Conservation (phyloP, 257 asterid species). For the Solanum tarijense region DNA sequence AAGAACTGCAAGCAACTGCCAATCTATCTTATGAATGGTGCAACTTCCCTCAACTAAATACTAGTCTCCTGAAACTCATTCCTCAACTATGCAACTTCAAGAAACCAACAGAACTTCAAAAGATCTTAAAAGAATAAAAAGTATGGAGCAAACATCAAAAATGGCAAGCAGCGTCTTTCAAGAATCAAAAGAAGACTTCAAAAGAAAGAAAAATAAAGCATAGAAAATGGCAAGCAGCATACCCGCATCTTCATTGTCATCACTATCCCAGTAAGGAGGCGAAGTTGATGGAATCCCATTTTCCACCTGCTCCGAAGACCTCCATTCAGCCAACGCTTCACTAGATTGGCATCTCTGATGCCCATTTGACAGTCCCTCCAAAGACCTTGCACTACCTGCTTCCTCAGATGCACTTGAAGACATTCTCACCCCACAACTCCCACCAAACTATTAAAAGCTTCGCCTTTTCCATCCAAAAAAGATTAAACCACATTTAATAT, state of each 20-base stretch:
- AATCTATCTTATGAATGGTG: neutral
- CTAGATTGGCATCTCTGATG: slow-evolving; percentile 49
- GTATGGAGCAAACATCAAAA: neutral
- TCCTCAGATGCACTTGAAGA: slow-evolving; percentile 44
- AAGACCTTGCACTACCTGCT: slow-evolving; percentile 45
- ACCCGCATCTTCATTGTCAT: slow-evolving; percentile 61
- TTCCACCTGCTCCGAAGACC: slow-evolving; percentile 77
- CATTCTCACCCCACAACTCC: slow-evolving; percentile 50
- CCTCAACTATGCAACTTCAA: neutral
- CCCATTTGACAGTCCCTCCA: slow-evolving; percentile 44
- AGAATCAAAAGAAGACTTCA: neutral
- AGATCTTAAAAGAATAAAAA: neutral
- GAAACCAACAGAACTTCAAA: neutral
- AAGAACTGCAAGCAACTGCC: neutral
- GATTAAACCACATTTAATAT: neutral
- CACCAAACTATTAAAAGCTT: slow-evolving; percentile 34
- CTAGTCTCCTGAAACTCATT: neutral
- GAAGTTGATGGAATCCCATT: slow-evolving; percentile 72
- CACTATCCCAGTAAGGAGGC: slow-evolving; percentile 87
- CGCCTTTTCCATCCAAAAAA: slow-evolving; percentile 25
- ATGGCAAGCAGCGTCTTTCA: neutral
- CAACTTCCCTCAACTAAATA: neutral
- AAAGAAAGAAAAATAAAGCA: neutral
- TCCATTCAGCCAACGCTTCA: slow-evolving; percentile 72
- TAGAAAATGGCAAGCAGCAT: neutral